Conservation (phyloP, 1,139 yeast species). For the Hanseniaspora uvarum region DNA sequence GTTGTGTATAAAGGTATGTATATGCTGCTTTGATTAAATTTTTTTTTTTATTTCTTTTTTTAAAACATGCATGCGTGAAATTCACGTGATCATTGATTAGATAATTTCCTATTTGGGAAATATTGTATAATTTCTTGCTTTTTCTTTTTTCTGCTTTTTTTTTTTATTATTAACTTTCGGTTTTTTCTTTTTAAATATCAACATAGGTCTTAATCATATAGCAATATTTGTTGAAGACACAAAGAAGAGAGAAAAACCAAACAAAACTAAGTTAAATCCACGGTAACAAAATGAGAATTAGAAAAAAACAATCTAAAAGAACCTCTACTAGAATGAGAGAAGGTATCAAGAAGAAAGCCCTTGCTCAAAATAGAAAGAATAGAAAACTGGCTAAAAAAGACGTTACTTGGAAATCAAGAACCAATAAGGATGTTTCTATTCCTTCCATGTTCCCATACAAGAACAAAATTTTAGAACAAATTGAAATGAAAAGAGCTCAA, state of each 20-base stretch:
- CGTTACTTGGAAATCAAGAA: slow-evolving; percentile 81
- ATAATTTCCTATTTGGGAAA: slow-evolving; percentile 5
- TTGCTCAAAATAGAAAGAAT: slow-evolving; percentile 83
- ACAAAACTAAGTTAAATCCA: neutral
- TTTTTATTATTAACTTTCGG: neutral
- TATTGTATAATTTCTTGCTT: neutral
- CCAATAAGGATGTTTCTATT: slow-evolving; percentile 81
- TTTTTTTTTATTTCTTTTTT: slow-evolving; percentile 7
- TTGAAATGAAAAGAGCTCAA: slow-evolving; percentile 58
- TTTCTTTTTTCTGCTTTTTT: neutral
- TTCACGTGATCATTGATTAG: neutral
- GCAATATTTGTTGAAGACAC: too few relatives aligned
- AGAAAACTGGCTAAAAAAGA: slow-evolving; percentile 75
- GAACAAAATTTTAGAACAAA: slow-evolving; percentile 66
- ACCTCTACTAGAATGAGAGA: slow-evolving; percentile 85
- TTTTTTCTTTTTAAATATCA: neutral
- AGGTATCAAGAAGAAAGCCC: slow-evolving; percentile 90
- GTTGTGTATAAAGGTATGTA: neutral
- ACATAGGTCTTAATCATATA: too few relatives aligned
- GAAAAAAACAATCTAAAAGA: slow-evolving; percentile 46
- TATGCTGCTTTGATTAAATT: neutral
- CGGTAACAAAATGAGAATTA: slow-evolving; percentile 28
- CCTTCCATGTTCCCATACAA: slow-evolving; percentile 93
- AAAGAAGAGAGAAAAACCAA: too few relatives aligned
- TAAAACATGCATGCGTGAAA: neutral